Base-by-base conservation (phyloP, 2,329 filamentous ascomycete species). In the Ustulina deusta region DNA sequence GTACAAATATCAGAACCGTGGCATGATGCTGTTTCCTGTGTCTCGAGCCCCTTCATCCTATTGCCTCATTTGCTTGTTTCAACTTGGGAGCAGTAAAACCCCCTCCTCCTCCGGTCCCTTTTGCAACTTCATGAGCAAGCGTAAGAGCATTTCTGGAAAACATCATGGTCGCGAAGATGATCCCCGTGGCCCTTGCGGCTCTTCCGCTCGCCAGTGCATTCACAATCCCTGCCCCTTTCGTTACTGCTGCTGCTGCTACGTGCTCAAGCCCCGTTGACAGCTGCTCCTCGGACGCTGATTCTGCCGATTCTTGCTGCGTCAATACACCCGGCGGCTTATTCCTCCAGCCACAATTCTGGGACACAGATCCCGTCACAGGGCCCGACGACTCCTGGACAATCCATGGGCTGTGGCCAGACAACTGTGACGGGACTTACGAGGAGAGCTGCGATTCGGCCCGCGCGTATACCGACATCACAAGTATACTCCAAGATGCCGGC, bases 341-440 rank as follows among this genome's bases (percentile, higher is more conserved):
- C 51, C 83, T 93, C 4, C 87, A 89, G 78, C 93, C 92, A 1
- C 91, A 94, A 74, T 93, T 94, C 80, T 94, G 91, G 91, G 91
- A 94, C 75, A 86, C 88, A 0, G 77, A 85, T 65, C 90, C 90
- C 1, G 81, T 85, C 1, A 86, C 88, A 3, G 91, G 92, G 0
- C 91, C 91, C 1, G 79, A 79, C 57, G 86, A 93, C 75, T 89
- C 87, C 6, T 94, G 91, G 91, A 93, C 90, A 1, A 85, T 93
- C 46, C 91, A 93, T 75, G 91, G 91, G 1, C 83, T 93, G 9
- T 91, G 81, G 86, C 88, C 88, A 0, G 87, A 90, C 74, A 84
- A 88, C 73, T 94, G 91, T 74, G 89, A 92, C 70, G 91, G 91
- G 68, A 87, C 86, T 7, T 93, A 89, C 76, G 87, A 91, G 58